Evolutionary conservation across 2,329 filamentous ascomycete genomes (phyloP), one percentile per base, ranked within the genome.

Genomic region (Gaeumannomyces tritici): DNA sequence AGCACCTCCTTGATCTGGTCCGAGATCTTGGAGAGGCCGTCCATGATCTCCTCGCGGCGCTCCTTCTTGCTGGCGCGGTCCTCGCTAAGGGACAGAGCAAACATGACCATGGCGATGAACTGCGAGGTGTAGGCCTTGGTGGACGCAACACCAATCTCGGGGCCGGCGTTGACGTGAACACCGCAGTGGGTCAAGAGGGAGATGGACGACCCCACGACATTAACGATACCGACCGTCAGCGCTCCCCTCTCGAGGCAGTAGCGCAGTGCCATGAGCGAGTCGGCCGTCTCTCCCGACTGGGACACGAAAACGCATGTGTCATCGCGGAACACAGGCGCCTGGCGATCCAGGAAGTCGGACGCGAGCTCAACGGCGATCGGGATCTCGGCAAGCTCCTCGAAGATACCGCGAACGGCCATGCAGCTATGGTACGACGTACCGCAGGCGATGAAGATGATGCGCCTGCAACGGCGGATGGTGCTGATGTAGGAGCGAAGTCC

Each of bases 51-150:
- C 77, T 95, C 87, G 35, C 95, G 89, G 73, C 93, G 87, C 80
- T 89, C 86, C 71, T 89, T 85, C 86, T 99, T 99, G 69, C 92
- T 97, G 55, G 93, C 91, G 70, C 95, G 91, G 77, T 99, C 95
- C 80, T 99, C 95, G 72, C 91, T 95, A 63, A 99, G 85, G 33
- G 93, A 97, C 66, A 99, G 83, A 8, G 95, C 95, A 72, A 99
- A 98, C 95, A 99, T 99, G 79, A 98, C 90, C 92, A 99, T 97
- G 75, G 95, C 96, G 73, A 99, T 91, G 77, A 98, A 99, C 76
- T 99, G 95, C 58, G 95, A 98, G 18, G 95, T 99, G 81, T 99
- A 99, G 54, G 95, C 95, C 84, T 99, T 99, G 77, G 95, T 99
- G 58, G 93, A 98, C 64, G 95, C 95, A 67, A 99, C 95, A 87